Conservation (phyloP, 352 stramenopile species). For the Phytopythium delawarense region DNA sequence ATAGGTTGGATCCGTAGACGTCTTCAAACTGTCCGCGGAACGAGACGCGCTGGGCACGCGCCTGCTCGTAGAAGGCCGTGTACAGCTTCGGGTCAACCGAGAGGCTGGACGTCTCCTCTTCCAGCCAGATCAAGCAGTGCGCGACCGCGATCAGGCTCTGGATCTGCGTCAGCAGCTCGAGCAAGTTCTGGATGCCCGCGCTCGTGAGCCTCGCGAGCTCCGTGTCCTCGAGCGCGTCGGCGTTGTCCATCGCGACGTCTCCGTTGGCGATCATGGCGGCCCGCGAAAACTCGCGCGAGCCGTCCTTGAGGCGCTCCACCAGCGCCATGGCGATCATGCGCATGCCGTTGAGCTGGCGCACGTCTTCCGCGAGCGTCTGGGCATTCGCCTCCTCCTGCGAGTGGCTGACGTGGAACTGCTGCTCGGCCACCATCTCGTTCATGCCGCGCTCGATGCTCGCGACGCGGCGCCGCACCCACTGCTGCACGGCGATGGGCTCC, state of each 20-base stretch:
- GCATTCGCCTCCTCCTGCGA: constrained; percentile 23
- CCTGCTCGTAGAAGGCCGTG: constrained; percentile 66
- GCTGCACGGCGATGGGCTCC: constrained; percentile 76
- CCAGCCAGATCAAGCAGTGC: constrained; percentile 65
- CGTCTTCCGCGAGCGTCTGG: constrained; percentile 32
- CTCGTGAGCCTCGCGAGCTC: constrained; percentile 62
- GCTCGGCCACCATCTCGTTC: constrained; percentile 46
- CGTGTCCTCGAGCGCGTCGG: constrained; percentile 43
- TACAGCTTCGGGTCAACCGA: constrained; percentile 39
- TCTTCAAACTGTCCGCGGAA: constrained; percentile 68
- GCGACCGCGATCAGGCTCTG: constrained; percentile 50
- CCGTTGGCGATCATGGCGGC: constrained; percentile 25
- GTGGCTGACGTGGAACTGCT: constrained; percentile 35
- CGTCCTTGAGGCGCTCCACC: constrained; percentile 59
- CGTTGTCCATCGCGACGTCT: constrained; percentile 8
- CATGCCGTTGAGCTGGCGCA: constrained; percentile 66
- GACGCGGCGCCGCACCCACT: constrained; percentile 61
- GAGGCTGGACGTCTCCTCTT: constrained; percentile 41
- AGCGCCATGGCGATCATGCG: constrained; percentile 66
- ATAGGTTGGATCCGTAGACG: constrained; percentile 51
- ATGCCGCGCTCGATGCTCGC: constrained; percentile 49
- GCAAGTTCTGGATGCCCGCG: constrained; percentile 58
- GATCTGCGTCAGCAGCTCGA: constrained; percentile 63
- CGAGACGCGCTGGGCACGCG: constrained; percentile 40
- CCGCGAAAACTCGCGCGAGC: constrained; percentile 28